Evolutionary conservation across 306 rosid genomes (phyloP).

Genomic region (Fagus sylvatica): DNA sequence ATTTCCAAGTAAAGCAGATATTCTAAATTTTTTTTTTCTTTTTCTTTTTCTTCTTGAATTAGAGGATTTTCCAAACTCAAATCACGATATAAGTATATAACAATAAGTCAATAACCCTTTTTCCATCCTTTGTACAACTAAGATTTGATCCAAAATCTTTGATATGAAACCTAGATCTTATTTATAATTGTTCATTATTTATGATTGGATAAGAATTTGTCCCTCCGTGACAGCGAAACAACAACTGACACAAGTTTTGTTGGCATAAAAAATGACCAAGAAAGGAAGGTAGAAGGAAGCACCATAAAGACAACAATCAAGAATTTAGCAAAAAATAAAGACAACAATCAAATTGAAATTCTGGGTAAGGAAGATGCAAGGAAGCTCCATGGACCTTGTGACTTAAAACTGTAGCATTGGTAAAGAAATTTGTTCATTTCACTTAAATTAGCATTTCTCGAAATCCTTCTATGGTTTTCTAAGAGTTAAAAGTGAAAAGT

Average conservation of each 20-base stretch:
- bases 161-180: neutral
- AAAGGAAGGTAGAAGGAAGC: neutral
- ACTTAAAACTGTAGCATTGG: neutral
- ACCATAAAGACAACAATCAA: neutral
- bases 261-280: neutral
- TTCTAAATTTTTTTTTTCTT: too few relatives aligned
- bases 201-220: neutral
- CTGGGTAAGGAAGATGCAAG: constrained; percentile 8
- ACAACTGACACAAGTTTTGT: neutral
- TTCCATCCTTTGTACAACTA: too few relatives aligned
- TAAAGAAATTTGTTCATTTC: neutral
- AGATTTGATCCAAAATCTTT: neutral
- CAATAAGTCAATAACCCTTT: too few relatives aligned
- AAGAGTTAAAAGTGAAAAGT: too few relatives aligned
- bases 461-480: too few relatives aligned
- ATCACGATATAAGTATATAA: too few relatives aligned
- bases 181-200: neutral
- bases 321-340: neutral
- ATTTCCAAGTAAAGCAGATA: too few relatives aligned
- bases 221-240: neutral
- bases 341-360: neutral
- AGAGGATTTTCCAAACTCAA: too few relatives aligned
- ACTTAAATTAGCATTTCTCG: too few relatives aligned
- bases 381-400: constrained; percentile 17
- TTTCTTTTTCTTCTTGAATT: too few relatives aligned